Base-by-base conservation (phyloP, 2,329 filamentous ascomycete species). In the Trichoderma cornu-damae region DNA sequence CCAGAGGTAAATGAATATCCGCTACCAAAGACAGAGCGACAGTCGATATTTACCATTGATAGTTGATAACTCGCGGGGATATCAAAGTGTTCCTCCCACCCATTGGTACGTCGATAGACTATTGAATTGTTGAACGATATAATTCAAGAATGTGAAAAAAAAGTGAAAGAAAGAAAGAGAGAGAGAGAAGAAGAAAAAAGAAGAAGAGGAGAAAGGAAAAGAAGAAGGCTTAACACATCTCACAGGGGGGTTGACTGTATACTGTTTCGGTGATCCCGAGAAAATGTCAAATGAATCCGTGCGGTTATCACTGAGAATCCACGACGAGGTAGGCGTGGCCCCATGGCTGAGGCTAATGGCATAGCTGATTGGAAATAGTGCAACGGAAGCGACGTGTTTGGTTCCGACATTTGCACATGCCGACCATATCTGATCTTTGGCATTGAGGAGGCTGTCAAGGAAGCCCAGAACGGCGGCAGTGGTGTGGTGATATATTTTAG, bases 401-500 rank as follows among this genome's bases (percentile, higher is more conserved):
- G 93, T 60, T 96, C 91, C 18, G 94, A 99, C 70, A 99, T 97
- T 68, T 97, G 94, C 76, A 97, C 94, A 9, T 97, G 93, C 73
- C 83, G 90, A 57, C 94, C 94, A 14, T 97, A 97, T 70, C 84
- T 97, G 58, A 95, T 96, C 68, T 97, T 95, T 70, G 94, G 94
- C 60, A 95, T 99, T 61, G 91, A 96, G 68, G 94, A 99, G 73
- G 94, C 94, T 11, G 93, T 99, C 65, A 96, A 95, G 68, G 91
- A 97, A 74, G 94, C 94, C 9, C 94, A 97, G 70, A 90, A 88
- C 57, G 93, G 93, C 53, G 93, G 93, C 47, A 93, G 88, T 65
- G 93, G 93, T 57, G 90, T 96, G 20, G 94, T 97, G 54, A 96
- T 97, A 70, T 99, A 99, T 72, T 99, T 97, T 83, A 86, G 94